Percentiles rank a stretch among this genome's conserved stretches.
phyloP scores from a whole-genome alignment of 345 rosid genomes.

The Eutrema heterophyllum region DNA sequence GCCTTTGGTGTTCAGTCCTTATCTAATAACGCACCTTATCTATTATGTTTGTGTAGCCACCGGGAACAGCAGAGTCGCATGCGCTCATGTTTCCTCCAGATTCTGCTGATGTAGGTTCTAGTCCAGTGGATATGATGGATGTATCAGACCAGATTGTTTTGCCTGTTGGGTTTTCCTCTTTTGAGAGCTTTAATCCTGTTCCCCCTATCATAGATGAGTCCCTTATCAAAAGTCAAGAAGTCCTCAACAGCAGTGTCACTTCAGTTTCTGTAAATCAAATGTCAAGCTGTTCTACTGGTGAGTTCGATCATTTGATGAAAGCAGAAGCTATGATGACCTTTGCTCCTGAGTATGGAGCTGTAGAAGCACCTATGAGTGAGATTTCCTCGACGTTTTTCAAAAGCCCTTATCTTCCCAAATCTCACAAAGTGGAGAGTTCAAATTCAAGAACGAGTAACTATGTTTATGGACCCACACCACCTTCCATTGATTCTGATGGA shows the following conservation, averaged over 20 bases:
- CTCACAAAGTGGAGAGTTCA: slow-evolving; percentile 60
- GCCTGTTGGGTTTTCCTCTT: slow-evolving; percentile 73
- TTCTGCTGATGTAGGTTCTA: slow-evolving; percentile 71
- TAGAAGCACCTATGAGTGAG: slow-evolving; percentile 70
- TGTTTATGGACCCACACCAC: slow-evolving; percentile 80
- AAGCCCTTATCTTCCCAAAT: slow-evolving; percentile 83
- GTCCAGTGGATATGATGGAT: slow-evolving; percentile 78
- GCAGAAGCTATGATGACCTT: slow-evolving; percentile 95
- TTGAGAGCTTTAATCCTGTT: slow-evolving; percentile 74
- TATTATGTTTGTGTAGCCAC: slow-evolving; percentile 67
- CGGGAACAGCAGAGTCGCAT: slow-evolving; percentile 98
- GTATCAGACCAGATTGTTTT: slow-evolving; percentile 72
- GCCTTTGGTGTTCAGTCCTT: slow-evolving; percentile 8
- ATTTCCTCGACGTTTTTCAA: slow-evolving; percentile 57
- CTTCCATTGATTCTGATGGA: slow-evolving; percentile 54
- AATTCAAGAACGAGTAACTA: slow-evolving; percentile 67
- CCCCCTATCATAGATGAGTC: slow-evolving; percentile 58
- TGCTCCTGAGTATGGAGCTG: slow-evolving; percentile 96
- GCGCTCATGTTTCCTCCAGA: slow-evolving; percentile 80
- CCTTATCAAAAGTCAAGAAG: slow-evolving; percentile 68
- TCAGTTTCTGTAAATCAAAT: slow-evolving; percentile 46
- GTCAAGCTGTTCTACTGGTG: slow-evolving; percentile 46
- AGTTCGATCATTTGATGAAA: slow-evolving; percentile 91
- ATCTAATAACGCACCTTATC: slow-evolving; percentile 16
- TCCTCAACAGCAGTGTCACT: slow-evolving; percentile 38